phyloP scores from a whole-genome alignment of 179 eudicot genomes.

The Drosera spatulata region DNA sequence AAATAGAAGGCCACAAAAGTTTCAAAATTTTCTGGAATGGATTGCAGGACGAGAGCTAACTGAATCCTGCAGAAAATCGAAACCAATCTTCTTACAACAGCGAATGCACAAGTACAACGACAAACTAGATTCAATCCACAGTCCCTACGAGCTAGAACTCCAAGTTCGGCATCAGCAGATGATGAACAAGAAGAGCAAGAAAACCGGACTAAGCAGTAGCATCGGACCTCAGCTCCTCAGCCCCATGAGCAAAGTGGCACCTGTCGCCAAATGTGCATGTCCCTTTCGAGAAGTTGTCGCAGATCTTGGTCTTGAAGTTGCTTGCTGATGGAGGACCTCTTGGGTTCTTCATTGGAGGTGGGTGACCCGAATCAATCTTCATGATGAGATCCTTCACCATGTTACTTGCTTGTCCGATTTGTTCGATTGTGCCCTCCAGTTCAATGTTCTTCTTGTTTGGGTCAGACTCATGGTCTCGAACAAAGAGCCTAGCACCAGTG shows the following conservation, averaged over 20 bases:
- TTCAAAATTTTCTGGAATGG: too few species aligned
- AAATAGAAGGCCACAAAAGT: too few species aligned
- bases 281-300: constrained; percentile 74
- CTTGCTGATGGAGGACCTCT: constrained; percentile 17
- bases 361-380: constrained; percentile 29
- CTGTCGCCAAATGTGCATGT: constrained; percentile 71
- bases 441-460: constrained; percentile 63
- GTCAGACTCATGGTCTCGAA: constrained; percentile 74
- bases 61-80: too few species aligned
- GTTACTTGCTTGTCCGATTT: constrained; percentile 64
- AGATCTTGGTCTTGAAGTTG: constrained; percentile 69
- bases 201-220: too few species aligned
- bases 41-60: too few species aligned
- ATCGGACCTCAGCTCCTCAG: constrained; percentile 34
- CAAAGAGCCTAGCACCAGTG: constrained; percentile 70
- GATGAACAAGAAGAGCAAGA: neutral
- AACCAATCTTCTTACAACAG: too few species aligned
- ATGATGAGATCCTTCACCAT: constrained; percentile 72
- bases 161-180: neutral
- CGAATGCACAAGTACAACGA: too few species aligned
- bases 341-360: constrained; percentile 12
- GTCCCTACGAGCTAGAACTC: too few species aligned
- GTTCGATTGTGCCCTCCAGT: constrained; percentile 84
- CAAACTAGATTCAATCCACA: too few species aligned
- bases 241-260: constrained; percentile 91